Conservation (phyloP, 495 filamentous ascomycete species). For the Thermochaetoides thermophila region DNA sequence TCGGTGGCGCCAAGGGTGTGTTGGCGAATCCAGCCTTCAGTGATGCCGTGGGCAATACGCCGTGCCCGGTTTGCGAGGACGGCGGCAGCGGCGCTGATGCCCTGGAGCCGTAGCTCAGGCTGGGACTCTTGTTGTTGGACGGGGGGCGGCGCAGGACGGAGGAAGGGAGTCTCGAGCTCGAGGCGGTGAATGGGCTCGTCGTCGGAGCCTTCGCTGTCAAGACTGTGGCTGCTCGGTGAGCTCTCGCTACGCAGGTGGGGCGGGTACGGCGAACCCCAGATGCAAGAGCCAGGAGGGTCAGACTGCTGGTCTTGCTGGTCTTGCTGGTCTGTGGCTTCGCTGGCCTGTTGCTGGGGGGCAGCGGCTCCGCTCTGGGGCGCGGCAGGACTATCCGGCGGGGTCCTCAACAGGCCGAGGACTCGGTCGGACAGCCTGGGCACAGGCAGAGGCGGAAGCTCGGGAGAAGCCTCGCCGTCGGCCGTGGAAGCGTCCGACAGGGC, state of each 20-base stretch:
- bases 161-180: conserved; percentile 37
- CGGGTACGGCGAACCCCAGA: conserved; percentile 67
- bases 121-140: conserved; percentile 20
- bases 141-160: conserved; percentile 31
- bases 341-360: too few species aligned
- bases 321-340: not conserved
- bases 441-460: conserved; percentile 37
- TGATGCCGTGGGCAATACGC: conserved; percentile 45
- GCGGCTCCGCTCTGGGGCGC: too few species aligned
- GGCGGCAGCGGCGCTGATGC: conserved; percentile 34
- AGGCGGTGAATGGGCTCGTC: conserved; percentile 37
- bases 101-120: conserved; percentile 24
- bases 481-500: conserved; percentile 39
- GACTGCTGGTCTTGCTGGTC: conserved; percentile 10
- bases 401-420: conserved; percentile 32
- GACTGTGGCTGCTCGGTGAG: conserved; percentile 34
- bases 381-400: conserved; percentile 26
- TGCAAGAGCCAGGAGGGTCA: too few species aligned
- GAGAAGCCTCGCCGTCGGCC: conserved; percentile 36
- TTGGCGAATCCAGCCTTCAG: conserved; percentile 65
- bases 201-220: conserved; percentile 37
- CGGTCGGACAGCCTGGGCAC: conserved; percentile 34
- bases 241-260: conserved; percentile 34
- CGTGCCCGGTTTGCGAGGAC: conserved; percentile 41
- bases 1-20: conserved; percentile 47